A percentile compares a stretch with the other conserved stretches of the same genome.
These are phyloP conservation scores for Candida neerlandica DNA, from an alignment of 1,139 yeast species.

Conservation along the genomic window DNA sequence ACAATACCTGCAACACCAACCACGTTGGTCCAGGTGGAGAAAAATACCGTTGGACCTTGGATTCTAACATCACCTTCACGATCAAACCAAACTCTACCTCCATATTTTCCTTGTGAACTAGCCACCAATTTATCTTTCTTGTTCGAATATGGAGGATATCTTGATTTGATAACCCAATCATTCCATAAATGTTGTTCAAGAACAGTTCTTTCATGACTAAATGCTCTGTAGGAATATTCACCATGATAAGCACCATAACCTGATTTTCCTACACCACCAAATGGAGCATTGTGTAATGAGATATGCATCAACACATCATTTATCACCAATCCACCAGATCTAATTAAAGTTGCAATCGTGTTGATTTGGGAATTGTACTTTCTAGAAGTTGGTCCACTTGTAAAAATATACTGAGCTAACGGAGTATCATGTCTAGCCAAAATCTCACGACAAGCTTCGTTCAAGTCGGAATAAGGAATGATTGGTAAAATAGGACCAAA, in stretches of 20 bases:
- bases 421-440: slow-evolving; percentile 67
- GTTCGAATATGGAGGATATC: slow-evolving; percentile 68
- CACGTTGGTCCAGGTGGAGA: slow-evolving; percentile 33
- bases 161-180: slow-evolving; percentile 55
- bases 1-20: slow-evolving; percentile 19
- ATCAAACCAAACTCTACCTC: slow-evolving; percentile 37
- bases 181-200: slow-evolving; percentile 69
- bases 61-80: slow-evolving; percentile 36
- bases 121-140: slow-evolving; percentile 33
- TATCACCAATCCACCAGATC: slow-evolving; percentile 74
- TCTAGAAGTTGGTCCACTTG: slow-evolving; percentile 42
- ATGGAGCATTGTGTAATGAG: slow-evolving; percentile 69
- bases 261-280: slow-evolving; percentile 87
- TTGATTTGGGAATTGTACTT: slow-evolving; percentile 50
- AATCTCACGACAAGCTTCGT: slow-evolving; percentile 43
- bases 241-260: slow-evolving; percentile 88
- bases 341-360: slow-evolving; percentile 50
- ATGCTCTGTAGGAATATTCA: slow-evolving; percentile 63
- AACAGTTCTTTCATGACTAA: slow-evolving; percentile 74
- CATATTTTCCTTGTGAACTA: slow-evolving; percentile 21
- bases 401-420: slow-evolving; percentile 75
- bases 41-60: slow-evolving; percentile 37
- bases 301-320: slow-evolving; percentile 78
- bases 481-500: slow-evolving; percentile 89
- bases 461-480: slow-evolving; percentile 53